Evolutionary conservation across 179 eudicot species (phyloP), one percentile per base, ranked within the genome.

Genomic region (Camellia oleifera): DNA sequence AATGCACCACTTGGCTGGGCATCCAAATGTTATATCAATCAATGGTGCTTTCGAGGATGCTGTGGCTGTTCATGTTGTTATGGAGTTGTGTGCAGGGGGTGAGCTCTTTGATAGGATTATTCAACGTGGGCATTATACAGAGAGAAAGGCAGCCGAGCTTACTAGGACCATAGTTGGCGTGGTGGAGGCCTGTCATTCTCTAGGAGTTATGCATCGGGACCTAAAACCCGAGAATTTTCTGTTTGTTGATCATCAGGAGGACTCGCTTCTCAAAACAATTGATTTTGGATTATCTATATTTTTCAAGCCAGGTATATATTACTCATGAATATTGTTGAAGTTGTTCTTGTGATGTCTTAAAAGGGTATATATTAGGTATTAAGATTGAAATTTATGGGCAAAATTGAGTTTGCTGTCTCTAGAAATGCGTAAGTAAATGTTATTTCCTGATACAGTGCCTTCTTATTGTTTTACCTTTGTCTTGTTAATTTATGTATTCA

Each of bases 1-100:
- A 84, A 88, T 88, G 90, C 88, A 88, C 79, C 90, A 88, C 77
- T 86, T 88, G 80, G 84, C 87, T 5, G 90, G 88, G 53, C 78
- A 88, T 66, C 88, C 87, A 44, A 84, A 88, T 82, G 88, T 86
- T 62, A 84, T 88, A 26, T 66, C 85, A 6, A 83, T 88, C 57
- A 78, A 80, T 72, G 90, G 85, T 32, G 90, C 90, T 67, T 86
- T 82, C 78, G 90, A 88, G 71, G 90, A 88, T 84, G 85, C 83
- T 14, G 81, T 88, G 65, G 87, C 87, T 12, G 89, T 87, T 75
- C 89, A 87, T 87, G 40, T 72, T n/a, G 61, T 72, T 72, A 72
- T 72, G 76, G 76, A 72, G 76, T 26, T 72, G 32, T 72, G 85
- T 87, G 85, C 81, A 77, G 89, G 89, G 10, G 89, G 89, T 48